Percentiles rank a stretch among this genome's conserved stretches.
These are phyloP conservation scores for Pelargonium citronellum DNA, from an alignment of 441 rosid genomes.

Conservation along the genomic window DNA sequence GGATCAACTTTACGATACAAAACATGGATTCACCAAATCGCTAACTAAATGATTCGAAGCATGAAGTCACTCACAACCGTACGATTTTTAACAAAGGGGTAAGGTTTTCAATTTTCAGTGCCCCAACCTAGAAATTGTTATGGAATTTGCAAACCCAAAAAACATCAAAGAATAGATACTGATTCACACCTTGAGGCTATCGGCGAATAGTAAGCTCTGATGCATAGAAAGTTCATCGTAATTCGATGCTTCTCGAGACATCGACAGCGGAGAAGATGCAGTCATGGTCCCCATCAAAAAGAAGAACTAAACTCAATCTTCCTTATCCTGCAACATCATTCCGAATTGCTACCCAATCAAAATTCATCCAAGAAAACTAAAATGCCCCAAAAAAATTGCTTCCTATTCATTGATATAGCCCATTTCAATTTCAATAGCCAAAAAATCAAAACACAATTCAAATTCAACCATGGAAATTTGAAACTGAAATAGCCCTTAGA, in stretches of 20 bases:
- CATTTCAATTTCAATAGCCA: background rate
- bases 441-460: slow-evolving; percentile 17
- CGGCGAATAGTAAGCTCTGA: slow-evolving; percentile 82
- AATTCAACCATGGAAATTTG: background rate
- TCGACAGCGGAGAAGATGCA: slow-evolving; percentile 41
- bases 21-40: no score
- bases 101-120: no score
- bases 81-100: no score
- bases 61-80: no score
- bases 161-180: no score
- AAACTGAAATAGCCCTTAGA: slow-evolving; percentile 9
- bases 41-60: no score
- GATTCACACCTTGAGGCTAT: slow-evolving; percentile 71
- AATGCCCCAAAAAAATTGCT: background rate
- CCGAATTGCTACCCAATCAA: slow-evolving; percentile 12
- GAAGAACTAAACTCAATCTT: slow-evolving; percentile 6
- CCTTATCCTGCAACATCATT: slow-evolving; percentile 26
- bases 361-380: background rate
- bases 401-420: no score
- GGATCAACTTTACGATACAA: no score
- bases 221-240: slow-evolving; percentile 78
- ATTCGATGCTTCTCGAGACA: slow-evolving; percentile 56
- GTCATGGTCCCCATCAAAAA: slow-evolving; percentile 46
- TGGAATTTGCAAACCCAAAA: background rate
- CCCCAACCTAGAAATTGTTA: background rate